phyloP scores from a whole-genome alignment of 2,329 filamentous ascomycete species.

The Colletotrichum theobromicola region DNA sequence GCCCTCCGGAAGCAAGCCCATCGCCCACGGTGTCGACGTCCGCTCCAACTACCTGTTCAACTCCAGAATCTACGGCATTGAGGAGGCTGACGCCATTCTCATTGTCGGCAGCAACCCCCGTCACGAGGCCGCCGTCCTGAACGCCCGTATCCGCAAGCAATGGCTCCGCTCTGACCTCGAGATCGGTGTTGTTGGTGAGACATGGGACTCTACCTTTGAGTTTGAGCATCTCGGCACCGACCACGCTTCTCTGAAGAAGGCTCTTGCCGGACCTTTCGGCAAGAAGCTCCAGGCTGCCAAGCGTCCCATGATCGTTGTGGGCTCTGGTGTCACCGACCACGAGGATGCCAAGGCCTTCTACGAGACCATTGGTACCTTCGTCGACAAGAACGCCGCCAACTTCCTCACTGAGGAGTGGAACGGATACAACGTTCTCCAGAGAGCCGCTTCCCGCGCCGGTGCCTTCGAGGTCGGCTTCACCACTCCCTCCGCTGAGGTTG shows the following conservation, averaged over 20 bases:
- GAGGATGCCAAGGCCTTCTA: conserved; percentile 90
- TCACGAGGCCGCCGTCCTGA: conserved; percentile 93
- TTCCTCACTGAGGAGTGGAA: conserved; percentile 94
- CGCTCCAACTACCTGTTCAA: conserved; percentile 97
- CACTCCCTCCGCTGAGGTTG: conserved; percentile 80
- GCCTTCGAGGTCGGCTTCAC: conserved; percentile 97
- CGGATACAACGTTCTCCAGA: conserved; percentile 95
- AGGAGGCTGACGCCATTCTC: conserved; percentile 91
- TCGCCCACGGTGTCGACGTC: conserved; percentile 92
- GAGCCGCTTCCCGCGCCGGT: conserved; percentile 88
- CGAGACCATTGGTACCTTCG: conserved; percentile 86
- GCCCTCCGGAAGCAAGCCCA: conserved; percentile 79
- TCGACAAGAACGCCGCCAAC: conserved; percentile 89
- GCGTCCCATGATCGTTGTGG: conserved; percentile 95
- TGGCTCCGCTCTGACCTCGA: conserved; percentile 96
- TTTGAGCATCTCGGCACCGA: conserved; percentile 89
- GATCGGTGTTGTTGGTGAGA: conserved; percentile 87
- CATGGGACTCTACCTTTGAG: conserved; percentile 93
- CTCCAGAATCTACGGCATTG: conserved; percentile 90
- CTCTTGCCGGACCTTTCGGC: conserved; percentile 85
- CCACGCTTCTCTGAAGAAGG: conserved; percentile 80
- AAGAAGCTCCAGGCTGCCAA: conserved; percentile 89
- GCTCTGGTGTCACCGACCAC: conserved; percentile 91
- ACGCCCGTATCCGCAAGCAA: conserved; percentile 96
- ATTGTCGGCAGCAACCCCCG: conserved; percentile 94